phyloP scores from a whole-genome alignment of 805 yeast species.

The Teunomyces panamensis region DNA sequence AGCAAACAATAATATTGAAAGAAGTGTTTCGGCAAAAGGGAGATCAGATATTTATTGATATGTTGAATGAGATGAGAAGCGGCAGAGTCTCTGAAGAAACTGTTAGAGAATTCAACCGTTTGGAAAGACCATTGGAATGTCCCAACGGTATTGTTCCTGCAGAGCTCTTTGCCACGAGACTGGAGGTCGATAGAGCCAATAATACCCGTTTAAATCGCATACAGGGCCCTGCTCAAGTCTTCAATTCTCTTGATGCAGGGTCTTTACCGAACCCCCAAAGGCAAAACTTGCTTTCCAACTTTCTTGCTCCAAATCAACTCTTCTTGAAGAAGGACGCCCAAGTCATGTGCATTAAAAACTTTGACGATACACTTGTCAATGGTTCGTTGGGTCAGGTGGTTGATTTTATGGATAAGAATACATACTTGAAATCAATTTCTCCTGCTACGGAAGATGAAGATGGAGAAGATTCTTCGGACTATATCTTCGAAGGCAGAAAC shows the following conservation, averaged over 20 bases:
- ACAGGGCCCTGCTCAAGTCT: slow-evolving; percentile 43
- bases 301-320: slow-evolving; percentile 59
- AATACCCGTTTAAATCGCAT: slow-evolving; percentile 44
- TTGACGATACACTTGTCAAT: slow-evolving; percentile 69
- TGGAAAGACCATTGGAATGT: slow-evolving; percentile 50
- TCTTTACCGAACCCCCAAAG: slow-evolving; percentile 39
- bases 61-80: slow-evolving; percentile 72
- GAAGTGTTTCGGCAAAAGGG: slow-evolving; percentile 77
- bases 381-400: slow-evolving; percentile 73
- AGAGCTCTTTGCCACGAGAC: slow-evolving; percentile 68
- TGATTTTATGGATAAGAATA: slow-evolving; percentile 47
- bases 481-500: slow-evolving; percentile 10
- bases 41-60: slow-evolving; percentile 63
- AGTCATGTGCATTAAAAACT: slow-evolving; percentile 78
- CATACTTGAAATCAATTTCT: slow-evolving; percentile 26
- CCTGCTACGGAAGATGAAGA: slow-evolving; percentile 2
- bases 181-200: slow-evolving; percentile 70
- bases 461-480: slow-evolving; percentile 14
- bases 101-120: slow-evolving; percentile 45
- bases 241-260: slow-evolving; percentile 57
- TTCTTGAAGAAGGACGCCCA: slow-evolving; percentile 69
- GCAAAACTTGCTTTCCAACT: slow-evolving; percentile 48
- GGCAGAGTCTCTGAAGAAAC: slow-evolving; percentile 55
- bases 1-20: slow-evolving; percentile 54
- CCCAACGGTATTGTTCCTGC: slow-evolving; percentile 68